Conservation (phyloP, 306 rosid species). For the Castanea crenata region DNA sequence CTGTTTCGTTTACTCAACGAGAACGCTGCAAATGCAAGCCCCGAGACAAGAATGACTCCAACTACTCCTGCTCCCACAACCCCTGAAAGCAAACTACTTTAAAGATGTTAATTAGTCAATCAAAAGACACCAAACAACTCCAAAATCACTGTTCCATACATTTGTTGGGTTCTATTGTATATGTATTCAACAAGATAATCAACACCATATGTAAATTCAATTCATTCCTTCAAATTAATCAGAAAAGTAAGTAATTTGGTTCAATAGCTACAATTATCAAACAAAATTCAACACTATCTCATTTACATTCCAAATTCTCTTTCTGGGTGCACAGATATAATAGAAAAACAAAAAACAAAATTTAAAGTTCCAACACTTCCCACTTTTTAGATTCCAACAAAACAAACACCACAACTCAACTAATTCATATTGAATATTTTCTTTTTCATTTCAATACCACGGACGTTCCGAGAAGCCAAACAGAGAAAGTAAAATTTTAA, state of each 20-base stretch:
- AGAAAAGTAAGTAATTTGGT: background rate
- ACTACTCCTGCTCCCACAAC: constrained; percentile 79
- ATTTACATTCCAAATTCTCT: background rate
- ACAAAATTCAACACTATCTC: background rate
- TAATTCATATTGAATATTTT: background rate
- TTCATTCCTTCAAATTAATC: background rate
- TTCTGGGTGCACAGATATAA: background rate
- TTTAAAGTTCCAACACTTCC: background rate
- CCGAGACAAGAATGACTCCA: constrained; percentile 68
- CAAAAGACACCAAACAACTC: background rate
- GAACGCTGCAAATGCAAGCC: constrained; percentile 66
- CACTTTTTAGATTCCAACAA: background rate
- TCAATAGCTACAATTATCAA: background rate
- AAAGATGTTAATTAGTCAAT: constrained; percentile 42
- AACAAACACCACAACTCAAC: background rate
- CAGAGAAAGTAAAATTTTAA: background rate
- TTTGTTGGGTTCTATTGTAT: background rate
- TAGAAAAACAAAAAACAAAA: background rate
- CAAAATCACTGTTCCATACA: background rate
- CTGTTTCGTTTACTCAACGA: constrained; percentile 52
- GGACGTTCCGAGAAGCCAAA: constrained; percentile 5
- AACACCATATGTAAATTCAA: background rate
- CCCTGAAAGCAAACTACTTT: constrained; percentile 86
- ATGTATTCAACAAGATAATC: background rate
- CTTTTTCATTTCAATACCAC: background rate